A percentile compares a stretch with the other conserved stretches of the same genome.
phyloP scores from a whole-genome alignment of 2,329 filamentous ascomycete genomes.

The Microsporum canis region DNA sequence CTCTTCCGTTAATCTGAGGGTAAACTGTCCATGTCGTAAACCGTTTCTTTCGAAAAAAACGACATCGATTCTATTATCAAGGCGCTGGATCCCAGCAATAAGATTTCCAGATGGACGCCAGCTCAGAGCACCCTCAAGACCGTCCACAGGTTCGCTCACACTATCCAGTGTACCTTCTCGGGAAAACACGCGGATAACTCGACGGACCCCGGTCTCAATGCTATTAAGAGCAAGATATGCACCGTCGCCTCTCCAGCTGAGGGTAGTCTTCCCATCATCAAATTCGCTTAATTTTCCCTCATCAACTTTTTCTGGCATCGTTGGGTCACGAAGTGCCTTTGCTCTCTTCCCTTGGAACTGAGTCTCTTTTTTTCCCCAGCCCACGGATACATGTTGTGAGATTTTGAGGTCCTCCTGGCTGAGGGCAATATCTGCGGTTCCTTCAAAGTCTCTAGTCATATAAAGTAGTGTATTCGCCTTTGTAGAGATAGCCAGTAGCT shows the following conservation, averaged over 20 bases:
- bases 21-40: constrained; percentile 89
- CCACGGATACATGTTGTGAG: constrained; percentile 92
- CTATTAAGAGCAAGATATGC: constrained; percentile 80
- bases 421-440: constrained; percentile 63
- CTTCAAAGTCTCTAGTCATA: constrained; percentile 87
- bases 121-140: constrained; percentile 73
- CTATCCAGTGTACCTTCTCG: constrained; percentile 84
- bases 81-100: constrained; percentile 71
- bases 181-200: constrained; percentile 80
- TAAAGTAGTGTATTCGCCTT: constrained; percentile 68
- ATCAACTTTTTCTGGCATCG: constrained; percentile 84
- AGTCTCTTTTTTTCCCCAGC: constrained; percentile 96
- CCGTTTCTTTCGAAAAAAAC: constrained; percentile 97
- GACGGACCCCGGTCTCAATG: constrained; percentile 55
- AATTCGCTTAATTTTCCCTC: constrained; percentile 61
- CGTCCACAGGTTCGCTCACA: constrained; percentile 88
- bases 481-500: constrained; percentile 74
- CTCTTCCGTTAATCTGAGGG: constrained; percentile 55
- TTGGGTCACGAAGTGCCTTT: constrained; percentile 78
- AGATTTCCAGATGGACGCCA: constrained; percentile 89
- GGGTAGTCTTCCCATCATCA: constrained; percentile 60
- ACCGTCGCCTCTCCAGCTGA: constrained; percentile 93
- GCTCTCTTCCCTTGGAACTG: constrained; percentile 92
- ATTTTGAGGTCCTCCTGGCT: constrained; percentile 64
- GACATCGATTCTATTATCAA: constrained; percentile 60